Evolutionary conservation across 1,139 yeast genomes (phyloP), one percentile per base, ranked within the genome.

Genomic region (Lodderomyces margitis): DNA sequence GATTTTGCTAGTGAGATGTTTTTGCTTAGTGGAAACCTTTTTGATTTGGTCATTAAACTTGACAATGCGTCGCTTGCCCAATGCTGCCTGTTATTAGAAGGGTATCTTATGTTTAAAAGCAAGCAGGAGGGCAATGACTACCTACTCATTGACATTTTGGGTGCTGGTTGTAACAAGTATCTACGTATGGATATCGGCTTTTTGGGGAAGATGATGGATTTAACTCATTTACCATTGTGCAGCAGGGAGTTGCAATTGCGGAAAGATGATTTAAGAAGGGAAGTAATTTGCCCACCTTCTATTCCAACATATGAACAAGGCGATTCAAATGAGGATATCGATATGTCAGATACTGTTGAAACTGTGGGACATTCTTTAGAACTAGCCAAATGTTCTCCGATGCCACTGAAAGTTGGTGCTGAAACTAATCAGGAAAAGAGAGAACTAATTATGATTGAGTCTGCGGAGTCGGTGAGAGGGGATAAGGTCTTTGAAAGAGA

Each of bases 111-210:
- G 16, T 15, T 37, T 3, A 36, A 17, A 12, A 30, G 44, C 17
- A 40, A 39, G 12, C 42, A 44, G 7, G 30, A 35, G 8, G 34
- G 36, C 3, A 32, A 17, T 12, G 45, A 45, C 27, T 38, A 44
- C n/a, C 40, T 31, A 14, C 38, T 50, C 20, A 37, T 52, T 11
- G 56, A 52, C 38, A 37, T 40, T 28, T 36, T 51, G 25, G 34
- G 46, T 11, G 24, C 43, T 2, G 37, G 43, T 5, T 42, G 53
- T 23, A 38, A 24, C 15, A 36, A 34, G 4, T 47, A 21, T 15
- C 14, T 24, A 14, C 16, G 15, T 9, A 32, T 32, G 24, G 24
- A 32, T 11, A 32, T 32, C 11, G 12, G 15, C 7, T 32, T 32
- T 17, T 19, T 32, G 24, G 7, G 20, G 23, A 10, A 32, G 23